Evolutionary conservation across 257 asterid genomes (phyloP).

Genomic region (Solanum peruvianum): DNA sequence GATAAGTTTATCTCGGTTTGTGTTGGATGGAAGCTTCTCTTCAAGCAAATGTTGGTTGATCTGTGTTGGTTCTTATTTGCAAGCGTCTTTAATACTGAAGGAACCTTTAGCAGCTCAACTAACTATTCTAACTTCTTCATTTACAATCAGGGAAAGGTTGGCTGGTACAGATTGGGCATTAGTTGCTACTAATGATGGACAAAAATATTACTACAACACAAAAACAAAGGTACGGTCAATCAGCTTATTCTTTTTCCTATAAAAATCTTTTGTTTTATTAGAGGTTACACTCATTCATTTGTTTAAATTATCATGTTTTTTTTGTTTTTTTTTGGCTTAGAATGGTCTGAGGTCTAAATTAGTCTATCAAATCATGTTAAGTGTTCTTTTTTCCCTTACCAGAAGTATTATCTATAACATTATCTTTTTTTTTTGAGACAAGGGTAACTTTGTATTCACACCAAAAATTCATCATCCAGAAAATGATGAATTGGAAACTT

Average conservation of each 20-base stretch:
- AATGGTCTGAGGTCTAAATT: not conserved
- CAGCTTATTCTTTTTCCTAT: not conserved
- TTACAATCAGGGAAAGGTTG: conserved; percentile 64
- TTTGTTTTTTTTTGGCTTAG: not conserved
- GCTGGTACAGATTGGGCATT: conserved; percentile 81
- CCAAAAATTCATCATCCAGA: no score
- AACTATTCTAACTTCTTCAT: not conserved
- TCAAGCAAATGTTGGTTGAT: not conserved
- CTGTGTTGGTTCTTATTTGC: not conserved
- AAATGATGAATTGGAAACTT: no score
- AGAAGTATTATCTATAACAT: not conserved
- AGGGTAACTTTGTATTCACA: no score
- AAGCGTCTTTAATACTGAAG: not conserved
- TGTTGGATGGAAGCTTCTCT: not conserved
- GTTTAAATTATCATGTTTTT: not conserved
- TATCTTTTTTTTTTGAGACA: not conserved
- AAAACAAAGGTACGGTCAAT: conserved; percentile 50
- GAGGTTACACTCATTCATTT: not conserved
- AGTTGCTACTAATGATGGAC: conserved; percentile 84
- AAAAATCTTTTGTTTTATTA: not conserved
- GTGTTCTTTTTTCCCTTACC: not conserved
- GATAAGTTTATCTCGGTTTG: not conserved
- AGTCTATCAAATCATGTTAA: not conserved
- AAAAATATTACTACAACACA: conserved; percentile 70
- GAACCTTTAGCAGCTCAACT: not conserved